Conservation (phyloP, 345 rosid genomes). For the Melaleuca alternifolia region DNA sequence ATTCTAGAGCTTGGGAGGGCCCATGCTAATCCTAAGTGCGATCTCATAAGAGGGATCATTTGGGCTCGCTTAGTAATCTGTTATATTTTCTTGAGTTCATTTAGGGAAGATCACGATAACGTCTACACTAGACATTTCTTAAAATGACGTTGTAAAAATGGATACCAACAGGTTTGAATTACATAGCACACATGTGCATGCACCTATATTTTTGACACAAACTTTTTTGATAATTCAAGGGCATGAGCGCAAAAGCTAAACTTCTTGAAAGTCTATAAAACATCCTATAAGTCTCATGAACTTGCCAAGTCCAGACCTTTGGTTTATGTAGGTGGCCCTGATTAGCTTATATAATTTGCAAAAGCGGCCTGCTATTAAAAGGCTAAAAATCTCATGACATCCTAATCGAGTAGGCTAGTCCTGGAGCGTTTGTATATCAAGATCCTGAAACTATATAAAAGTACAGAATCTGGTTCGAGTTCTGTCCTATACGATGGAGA, state of each 20-base stretch:
- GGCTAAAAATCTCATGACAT: neutral
- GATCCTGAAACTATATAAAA: neutral
- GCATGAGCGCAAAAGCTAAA: neutral
- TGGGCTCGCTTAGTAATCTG: neutral
- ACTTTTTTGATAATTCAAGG: neutral
- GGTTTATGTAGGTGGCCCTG: neutral
- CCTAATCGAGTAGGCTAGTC: neutral
- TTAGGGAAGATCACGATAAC: neutral
- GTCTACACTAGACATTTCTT: neutral
- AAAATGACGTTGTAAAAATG: neutral
- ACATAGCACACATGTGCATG: neutral
- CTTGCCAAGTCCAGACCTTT: neutral
- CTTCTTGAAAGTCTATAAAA: neutral
- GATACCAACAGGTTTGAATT: neutral
- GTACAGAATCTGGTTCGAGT: neutral
- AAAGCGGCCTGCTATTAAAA: neutral
- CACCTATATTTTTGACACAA: neutral
- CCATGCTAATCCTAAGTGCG: neutral
- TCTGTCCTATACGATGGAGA: neutral
- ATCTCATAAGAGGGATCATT: neutral
- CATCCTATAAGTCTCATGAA: neutral
- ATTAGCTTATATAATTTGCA: neutral
- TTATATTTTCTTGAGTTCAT: neutral
- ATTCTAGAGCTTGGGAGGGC: neutral
- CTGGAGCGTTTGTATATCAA: neutral